These are phyloP conservation scores for Takakia lepidozioides DNA, from an alignment of 225 moss, liverwort and hornwort genomes.

Conservation along the genomic window DNA sequence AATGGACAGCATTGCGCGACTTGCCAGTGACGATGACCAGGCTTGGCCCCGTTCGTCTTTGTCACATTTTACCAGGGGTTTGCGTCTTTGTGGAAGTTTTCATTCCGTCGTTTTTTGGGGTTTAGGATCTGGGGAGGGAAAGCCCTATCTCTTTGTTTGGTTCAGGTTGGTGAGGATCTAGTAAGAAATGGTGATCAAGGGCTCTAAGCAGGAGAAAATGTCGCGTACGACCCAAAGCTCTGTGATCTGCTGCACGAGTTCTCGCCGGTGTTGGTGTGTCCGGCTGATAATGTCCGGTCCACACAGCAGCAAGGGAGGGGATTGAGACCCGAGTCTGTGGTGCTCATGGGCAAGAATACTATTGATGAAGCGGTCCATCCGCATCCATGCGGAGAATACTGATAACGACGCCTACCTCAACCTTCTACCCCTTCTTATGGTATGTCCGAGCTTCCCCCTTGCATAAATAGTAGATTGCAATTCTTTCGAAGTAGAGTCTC, in stretches of 20 bases:
- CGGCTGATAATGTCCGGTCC: constrained; percentile 93
- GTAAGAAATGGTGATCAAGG: constrained; percentile 97
- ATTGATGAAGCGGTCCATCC: constrained; percentile 98
- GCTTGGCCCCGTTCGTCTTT: too few relatives aligned
- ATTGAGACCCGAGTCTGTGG: constrained; percentile 74
- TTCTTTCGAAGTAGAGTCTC: too few relatives aligned
- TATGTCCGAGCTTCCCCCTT: too few relatives aligned
- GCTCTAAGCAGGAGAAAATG: constrained; percentile 92
- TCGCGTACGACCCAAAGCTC: constrained; percentile 66
- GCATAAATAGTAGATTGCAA: too few relatives aligned
- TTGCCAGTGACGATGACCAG: too few relatives aligned
- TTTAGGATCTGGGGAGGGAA: too few relatives aligned
- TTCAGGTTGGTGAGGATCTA: too few relatives aligned
- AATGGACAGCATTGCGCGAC: too few relatives aligned
- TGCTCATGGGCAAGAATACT: constrained; percentile 96
- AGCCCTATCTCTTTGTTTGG: too few relatives aligned
- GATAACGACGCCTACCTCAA: constrained; percentile 56
- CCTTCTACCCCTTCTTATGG: constrained; percentile 68
- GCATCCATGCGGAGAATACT: constrained; percentile 63
- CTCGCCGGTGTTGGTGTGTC: constrained; percentile 72
- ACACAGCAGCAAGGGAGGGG: constrained; percentile 77
- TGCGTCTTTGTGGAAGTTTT: too few relatives aligned
- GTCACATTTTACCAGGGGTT: too few relatives aligned
- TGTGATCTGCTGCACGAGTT: constrained; percentile 71
- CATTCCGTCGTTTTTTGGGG: too few relatives aligned